Evolutionary conservation across 169 alveolate species (phyloP).

Genomic region (Plasmodium billcollinsi): DNA sequence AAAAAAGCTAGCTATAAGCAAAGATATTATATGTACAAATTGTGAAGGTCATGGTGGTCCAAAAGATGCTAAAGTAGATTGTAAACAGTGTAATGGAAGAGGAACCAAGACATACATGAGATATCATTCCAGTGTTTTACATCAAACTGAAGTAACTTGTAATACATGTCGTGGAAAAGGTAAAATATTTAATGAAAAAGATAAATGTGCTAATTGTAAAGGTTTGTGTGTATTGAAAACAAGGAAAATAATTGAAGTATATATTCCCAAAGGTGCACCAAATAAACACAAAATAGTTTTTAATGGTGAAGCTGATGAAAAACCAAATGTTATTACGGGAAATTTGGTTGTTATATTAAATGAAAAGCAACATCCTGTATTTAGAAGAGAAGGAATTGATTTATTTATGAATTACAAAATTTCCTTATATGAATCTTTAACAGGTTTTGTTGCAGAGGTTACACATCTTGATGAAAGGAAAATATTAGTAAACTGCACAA

Average conservation of each 20-base stretch:
- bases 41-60: conserved; percentile 99
- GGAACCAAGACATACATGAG: conserved; percentile 92
- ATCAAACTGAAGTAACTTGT: conserved; percentile 94
- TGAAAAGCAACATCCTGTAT: conserved; percentile 90
- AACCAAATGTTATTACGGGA: conserved; percentile 96
- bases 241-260: conserved; percentile 94
- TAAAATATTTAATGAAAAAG: conserved; percentile 88
- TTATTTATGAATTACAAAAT: conserved; percentile 92
- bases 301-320: conserved; percentile 97
- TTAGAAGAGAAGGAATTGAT: conserved; percentile 96
- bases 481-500: conserved; percentile 44
- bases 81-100: conserved; percentile 96
- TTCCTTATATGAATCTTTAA: conserved; percentile 94
- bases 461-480: conserved; percentile 95
- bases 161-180: conserved; percentile 95
- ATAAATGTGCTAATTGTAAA: conserved; percentile 93
- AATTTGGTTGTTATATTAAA: conserved; percentile 91
- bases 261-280: conserved; percentile 96
- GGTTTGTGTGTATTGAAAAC: conserved; percentile 93
- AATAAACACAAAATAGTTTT: conserved; percentile 94
- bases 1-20: conserved; percentile 93
- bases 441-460: conserved; percentile 94
- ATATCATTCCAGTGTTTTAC: conserved; percentile 94
- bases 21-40: conserved; percentile 94
- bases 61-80: conserved; percentile 92